Percentiles rank a stretch among this genome's conserved stretches.
phyloP scores from a whole-genome alignment of 495 filamentous ascomycete genomes.

The Hypoxylon crocopeplum region DNA sequence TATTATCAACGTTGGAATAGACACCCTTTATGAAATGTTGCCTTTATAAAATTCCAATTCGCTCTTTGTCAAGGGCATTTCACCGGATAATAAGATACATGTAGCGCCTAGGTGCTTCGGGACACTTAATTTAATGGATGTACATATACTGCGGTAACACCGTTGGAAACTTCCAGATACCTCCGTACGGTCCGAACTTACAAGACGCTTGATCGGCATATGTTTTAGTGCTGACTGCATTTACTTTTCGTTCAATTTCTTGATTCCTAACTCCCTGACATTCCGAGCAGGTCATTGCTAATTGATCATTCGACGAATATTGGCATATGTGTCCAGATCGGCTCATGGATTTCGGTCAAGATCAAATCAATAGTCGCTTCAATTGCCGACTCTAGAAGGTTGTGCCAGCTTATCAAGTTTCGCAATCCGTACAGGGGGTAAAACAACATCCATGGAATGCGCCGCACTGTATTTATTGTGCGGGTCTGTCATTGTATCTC shows the following conservation, averaged over 20 bases:
- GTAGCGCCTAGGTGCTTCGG: not conserved
- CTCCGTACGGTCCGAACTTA: constrained; percentile 16
- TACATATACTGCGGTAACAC: not conserved
- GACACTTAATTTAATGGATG: constrained; percentile 1
- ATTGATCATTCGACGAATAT: no score
- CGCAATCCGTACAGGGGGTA: not conserved
- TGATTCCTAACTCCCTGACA: no score
- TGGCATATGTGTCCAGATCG: constrained; percentile 7
- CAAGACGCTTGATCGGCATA: constrained; percentile 12
- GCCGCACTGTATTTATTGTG: constrained; percentile 11
- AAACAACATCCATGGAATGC: constrained; percentile 8
- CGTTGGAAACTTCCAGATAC: not conserved
- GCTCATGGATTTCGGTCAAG: not conserved
- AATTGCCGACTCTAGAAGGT: constrained; percentile 25
- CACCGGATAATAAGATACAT: not conserved
- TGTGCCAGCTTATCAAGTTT: not conserved
- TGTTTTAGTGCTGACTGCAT: constrained; percentile 1
- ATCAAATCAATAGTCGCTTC: constrained; percentile 5
- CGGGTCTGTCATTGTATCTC: not conserved
- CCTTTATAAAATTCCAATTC: no score
- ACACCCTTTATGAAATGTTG: no score
- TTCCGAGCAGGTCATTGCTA: no score
- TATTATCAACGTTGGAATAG: no score
- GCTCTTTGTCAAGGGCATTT: not conserved
- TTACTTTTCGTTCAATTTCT: no score